Percentiles rank a stretch among this genome's conserved stretches.
Conservation (phyloP, 805 yeast genomes). For the Tetrapisispora namnaoensis region DNA sequence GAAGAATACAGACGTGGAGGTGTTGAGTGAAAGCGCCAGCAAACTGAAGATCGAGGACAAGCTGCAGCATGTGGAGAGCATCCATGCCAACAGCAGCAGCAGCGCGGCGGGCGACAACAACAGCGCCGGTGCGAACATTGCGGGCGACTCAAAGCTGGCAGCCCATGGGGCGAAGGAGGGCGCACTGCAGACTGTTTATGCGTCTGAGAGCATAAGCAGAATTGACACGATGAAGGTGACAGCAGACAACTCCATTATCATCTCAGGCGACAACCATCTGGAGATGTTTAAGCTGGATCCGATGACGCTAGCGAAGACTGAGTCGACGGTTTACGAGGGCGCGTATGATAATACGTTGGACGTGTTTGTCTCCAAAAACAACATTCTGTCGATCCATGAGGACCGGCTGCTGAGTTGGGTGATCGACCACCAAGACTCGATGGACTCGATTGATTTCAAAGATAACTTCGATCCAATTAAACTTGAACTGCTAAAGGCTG, state of each 20-base stretch:
- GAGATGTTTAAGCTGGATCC: constrained; percentile 14
- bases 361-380: neutral
- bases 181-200: neutral
- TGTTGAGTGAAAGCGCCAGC: constrained; percentile 12
- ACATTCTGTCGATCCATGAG: constrained; percentile 1
- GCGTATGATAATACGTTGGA: neutral
- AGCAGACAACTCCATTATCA: constrained; percentile 1
- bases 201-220: neutral
- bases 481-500: neutral
- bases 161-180: too few relatives aligned
- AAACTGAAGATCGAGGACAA: constrained; percentile 1
- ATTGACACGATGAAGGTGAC: constrained; percentile 1
- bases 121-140: too few relatives aligned
- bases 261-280: constrained; percentile 11
- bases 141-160: too few relatives aligned
- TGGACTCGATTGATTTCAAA: neutral
- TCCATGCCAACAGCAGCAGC: constrained; percentile 12
- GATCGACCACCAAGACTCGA: neutral
- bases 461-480: neutral
- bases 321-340: neutral
- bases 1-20: constrained; percentile 21
- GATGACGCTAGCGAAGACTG: neutral
- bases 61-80: constrained; percentile 18
- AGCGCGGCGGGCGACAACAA: neutral
- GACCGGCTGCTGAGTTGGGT: neutral